Evolutionary conservation across 73 alveolate species (phyloP).

Genomic region (Symbiodinium pilosum): DNA sequence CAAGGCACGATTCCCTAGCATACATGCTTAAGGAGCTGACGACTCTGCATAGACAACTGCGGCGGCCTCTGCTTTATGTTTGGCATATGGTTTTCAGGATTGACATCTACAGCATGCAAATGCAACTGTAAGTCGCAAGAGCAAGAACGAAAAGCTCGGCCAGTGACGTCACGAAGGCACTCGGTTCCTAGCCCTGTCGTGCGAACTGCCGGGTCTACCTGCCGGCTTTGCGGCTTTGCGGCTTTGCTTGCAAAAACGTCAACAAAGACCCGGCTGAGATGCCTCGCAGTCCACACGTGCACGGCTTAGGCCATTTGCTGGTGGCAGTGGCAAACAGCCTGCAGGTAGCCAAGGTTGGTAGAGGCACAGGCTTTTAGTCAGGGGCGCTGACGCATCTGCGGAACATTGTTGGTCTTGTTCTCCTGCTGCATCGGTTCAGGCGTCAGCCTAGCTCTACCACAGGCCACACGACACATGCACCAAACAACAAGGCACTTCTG

Average conservation of each 20-base stretch:
- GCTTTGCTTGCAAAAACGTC: background rate
- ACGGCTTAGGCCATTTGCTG: constrained; percentile 52
- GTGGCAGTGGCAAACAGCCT: constrained; percentile 79
- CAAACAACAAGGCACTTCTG: no score
- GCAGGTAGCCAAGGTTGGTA: background rate
- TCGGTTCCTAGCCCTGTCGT: constrained; percentile 70
- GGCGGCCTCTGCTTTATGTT: no score
- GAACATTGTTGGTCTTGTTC: constrained; percentile 67
- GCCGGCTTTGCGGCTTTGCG: no score
- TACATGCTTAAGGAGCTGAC: background rate
- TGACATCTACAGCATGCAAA: no score
- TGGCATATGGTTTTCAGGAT: no score
- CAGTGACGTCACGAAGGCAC: constrained; percentile 66
- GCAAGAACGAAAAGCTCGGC: background rate
- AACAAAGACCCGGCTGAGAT: background rate
- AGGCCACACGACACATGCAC: no score
- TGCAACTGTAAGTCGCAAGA: no score
- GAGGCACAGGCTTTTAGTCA: background rate
- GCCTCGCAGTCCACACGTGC: constrained; percentile 91
- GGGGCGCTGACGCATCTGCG: constrained; percentile 28
- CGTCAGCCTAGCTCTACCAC: no score
- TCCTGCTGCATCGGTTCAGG: constrained; percentile 3
- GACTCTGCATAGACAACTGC: constrained; percentile 37
- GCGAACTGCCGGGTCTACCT: constrained; percentile 40
- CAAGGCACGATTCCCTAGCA: no score